phyloP scores from a whole-genome alignment of 1,284 basidiomycete genomes.

The Moesziomyces sp. region DNA sequence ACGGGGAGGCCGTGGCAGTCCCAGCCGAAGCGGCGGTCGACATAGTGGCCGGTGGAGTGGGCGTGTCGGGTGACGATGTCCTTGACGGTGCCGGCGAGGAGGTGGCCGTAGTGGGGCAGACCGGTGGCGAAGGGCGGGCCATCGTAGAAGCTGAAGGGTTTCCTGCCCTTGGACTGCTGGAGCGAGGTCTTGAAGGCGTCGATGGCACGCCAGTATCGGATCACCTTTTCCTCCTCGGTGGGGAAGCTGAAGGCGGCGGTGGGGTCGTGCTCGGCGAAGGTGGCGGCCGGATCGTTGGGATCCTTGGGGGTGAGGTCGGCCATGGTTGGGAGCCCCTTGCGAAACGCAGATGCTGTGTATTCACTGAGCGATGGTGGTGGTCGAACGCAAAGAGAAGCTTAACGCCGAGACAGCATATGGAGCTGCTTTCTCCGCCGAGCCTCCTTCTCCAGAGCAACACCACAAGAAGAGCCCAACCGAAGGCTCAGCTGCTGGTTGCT shows the following conservation, averaged over 20 bases:
- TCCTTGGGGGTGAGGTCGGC: slow-evolving; percentile 16
- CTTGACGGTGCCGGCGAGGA: slow-evolving; percentile 84
- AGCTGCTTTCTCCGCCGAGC: too few species aligned
- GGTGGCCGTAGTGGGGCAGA: slow-evolving; percentile 88
- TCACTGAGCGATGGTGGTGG: slow-evolving; percentile 26
- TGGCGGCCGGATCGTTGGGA: slow-evolving; percentile 20
- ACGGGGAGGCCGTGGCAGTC: slow-evolving; percentile 99
- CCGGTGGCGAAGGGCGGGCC: slow-evolving; percentile 98
- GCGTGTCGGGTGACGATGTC: slow-evolving; percentile 97
- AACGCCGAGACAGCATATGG: too few species aligned
- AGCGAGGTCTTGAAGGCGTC: slow-evolving; percentile 96
- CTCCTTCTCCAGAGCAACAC: too few species aligned
- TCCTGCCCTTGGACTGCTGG: slow-evolving; percentile 87
- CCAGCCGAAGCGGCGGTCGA: slow-evolving; percentile 97
- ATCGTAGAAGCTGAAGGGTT: slow-evolving; percentile 94
- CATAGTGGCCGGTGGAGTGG: slow-evolving; percentile 90
- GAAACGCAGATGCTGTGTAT: slow-evolving; percentile 1
- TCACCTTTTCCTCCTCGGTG: slow-evolving; percentile 90
- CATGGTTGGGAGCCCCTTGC: slow-evolving; percentile 15
- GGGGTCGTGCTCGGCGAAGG: slow-evolving; percentile 44
- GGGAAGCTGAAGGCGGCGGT: slow-evolving; percentile 84
- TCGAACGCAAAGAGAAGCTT: neutral
- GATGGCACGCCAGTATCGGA: slow-evolving; percentile 93
- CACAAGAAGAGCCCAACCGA: too few species aligned
- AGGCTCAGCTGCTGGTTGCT: too few species aligned